Evolutionary conservation across 352 stramenopile species (phyloP), one percentile per base, ranked within the genome.

Genomic region (Phytophthora syringae): DNA sequence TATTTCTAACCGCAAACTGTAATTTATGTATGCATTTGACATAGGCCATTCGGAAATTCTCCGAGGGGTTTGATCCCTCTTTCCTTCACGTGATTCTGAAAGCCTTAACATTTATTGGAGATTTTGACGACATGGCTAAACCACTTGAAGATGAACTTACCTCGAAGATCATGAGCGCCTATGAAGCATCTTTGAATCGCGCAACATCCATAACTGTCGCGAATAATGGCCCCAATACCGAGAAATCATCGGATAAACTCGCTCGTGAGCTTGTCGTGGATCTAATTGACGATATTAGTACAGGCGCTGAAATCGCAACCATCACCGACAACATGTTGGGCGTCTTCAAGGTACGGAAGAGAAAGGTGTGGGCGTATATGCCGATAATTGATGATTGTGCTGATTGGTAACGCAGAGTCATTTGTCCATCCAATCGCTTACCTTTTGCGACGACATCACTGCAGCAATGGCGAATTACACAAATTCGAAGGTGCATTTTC

Each of bases 21-120:
- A 58, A 27, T 21, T 22, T 24, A 15, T 28, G 16, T 22, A 20
- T 54, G 44, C 12, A 9, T 51, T 34, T 32, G 12, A 16, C 3
- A 10, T 25, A 91, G 82, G 63, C 91, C 10, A 79, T 92, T 64
- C 66, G 74, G 11, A 88, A 84, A 42, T 81, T 58, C 18, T 25
- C 50, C 6, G 53, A 42, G 24, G 76, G 72, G 0, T 88, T 89
- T 50, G 57, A 74, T 5, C 60, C 82, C 0, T 49, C 45, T 7
- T 55, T 94, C 12, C 69, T 95, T n/a, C 88, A 95, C 39, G 70
- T 80, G 10, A 76, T 80, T 15, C 52, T 93, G 25, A 91, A 89
- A 44, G 72, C 84, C 0, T 49, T 94, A n/a, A 88, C 80, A 18
- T 94, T 93, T 37, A 86, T 94, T 7, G 84, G 82, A 5, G 84